Evolutionary conservation across 2,329 filamentous ascomycete genomes (phyloP).

Genomic region (Penicillium sp.): DNA sequence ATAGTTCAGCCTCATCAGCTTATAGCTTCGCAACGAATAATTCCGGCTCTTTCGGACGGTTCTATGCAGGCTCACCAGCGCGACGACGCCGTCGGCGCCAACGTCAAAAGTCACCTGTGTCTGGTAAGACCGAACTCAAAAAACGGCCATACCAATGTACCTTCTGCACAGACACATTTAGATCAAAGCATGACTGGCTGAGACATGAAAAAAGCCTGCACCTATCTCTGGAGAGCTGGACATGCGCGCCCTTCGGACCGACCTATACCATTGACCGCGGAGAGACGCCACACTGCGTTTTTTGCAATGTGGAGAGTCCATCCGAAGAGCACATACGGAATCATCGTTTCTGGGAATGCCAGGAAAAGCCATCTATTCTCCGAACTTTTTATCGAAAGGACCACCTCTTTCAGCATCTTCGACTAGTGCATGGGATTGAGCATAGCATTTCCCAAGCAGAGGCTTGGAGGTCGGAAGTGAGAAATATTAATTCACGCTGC

Average conservation of each 20-base stretch:
- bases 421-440: conserved; percentile 61
- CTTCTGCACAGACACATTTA: conserved; percentile 53
- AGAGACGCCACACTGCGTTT: conserved; percentile 41
- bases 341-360: conserved; percentile 57
- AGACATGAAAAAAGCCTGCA: conserved; percentile 54
- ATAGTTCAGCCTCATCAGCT: conserved; percentile 18
- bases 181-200: conserved; percentile 53
- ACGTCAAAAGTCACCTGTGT: neutral
- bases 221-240: conserved; percentile 53
- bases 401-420: conserved; percentile 60
- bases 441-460: too few relatives aligned
- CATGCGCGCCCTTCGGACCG: conserved; percentile 57
- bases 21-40: conserved; percentile 14
- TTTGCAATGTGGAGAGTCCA: conserved; percentile 55
- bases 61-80: conserved; percentile 53
- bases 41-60: conserved; percentile 48
- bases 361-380: conserved; percentile 56
- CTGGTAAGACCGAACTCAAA: neutral
- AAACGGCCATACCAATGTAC: conserved; percentile 48
- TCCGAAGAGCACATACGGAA: conserved; percentile 54
- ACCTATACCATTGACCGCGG: too few relatives aligned
- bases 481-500: neutral
- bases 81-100: conserved; percentile 44
- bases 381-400: conserved; percentile 65
- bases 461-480: conserved; percentile 16